Base-by-base conservation (phyloP, 2,329 filamentous ascomycete species). In the Penicillium hesseltinei region DNA sequence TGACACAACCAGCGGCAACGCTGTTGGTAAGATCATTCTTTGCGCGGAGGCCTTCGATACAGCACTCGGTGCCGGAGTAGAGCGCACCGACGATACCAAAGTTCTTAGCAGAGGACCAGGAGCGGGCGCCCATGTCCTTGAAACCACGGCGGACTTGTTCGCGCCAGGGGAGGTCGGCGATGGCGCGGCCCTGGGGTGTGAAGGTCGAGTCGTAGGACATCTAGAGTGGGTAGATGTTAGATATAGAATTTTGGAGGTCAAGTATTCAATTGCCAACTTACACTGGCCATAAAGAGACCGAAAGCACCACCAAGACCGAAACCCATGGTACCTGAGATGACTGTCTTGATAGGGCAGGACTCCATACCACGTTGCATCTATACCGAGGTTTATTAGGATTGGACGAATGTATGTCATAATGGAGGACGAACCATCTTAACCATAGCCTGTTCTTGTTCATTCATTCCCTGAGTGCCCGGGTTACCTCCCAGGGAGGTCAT, bases 121-220 rank as follows among this genome's bases (percentile, higher is more conserved):
- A 93, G 13, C 91, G 86, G 62, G 82, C 77, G 64, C 94, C 94
- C 92, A 99, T 97, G 75, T 99, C 94, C 75, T 90, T 92, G 80
- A 99, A 91, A 52, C 94, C 94, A 69, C 84, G 78, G 61, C 85
- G 86, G 53, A 99, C 83, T 77, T 97, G 94, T 74, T 96, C 86
- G 45, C 87, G 84, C 62, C 93, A 82, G 29, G 94, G 92, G 21
- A 99, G 85, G 62, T 83, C 78, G 59, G 82, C 75, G 64, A 87
- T 78, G 58, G 80, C 79, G 55, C 77, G 76, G n/a, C 80, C 76
- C 69, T 82, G 77, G 66, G 80, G 75, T 38, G 81, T 88, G 77
- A 92, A 88, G 58, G 93, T 90, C 0, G 92, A 97, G 74, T 99
- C 94, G 84, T 99, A 99, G 77, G 91, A 89, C 94, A 99, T 99